Base-by-base conservation (phyloP, 2,329 filamentous ascomycete genomes). In the Emergomyces africanus region DNA sequence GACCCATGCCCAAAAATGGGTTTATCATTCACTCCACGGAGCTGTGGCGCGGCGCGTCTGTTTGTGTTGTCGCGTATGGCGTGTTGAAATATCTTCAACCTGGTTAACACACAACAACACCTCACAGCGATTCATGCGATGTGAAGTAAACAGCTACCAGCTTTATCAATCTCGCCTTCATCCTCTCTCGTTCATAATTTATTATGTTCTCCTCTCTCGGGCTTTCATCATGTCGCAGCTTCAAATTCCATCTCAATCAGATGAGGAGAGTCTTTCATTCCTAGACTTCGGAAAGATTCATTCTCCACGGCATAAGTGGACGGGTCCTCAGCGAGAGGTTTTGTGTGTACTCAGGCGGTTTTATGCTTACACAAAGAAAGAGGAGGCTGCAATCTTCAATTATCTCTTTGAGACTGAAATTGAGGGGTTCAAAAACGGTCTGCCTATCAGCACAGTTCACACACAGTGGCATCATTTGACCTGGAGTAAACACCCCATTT, bases 301-400 rank as follows among this genome's bases (percentile, higher is more conserved):
- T 9, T 9, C 3, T 3, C 57, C n/a, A 2, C 56, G 58, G 14
- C 55, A 61, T 41, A 39, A 28, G 4, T 64, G 62, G 61, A 59
- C 53, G n/a, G 41, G 51, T 18, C 20, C 15, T 20, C 51, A 62
- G 50, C 50, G 56, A 20, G 23, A 41, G 14, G 41, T 58, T 8
- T 30, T 62, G 2, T 62, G 59, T 49, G 42, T 64, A 9, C 15
- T 62, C 2, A 30, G 30, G 25, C 57, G 42, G 6, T 56, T 54
- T 51, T 64, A 59, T 42, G 10, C 14, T n/a, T 46, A 50, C 23
- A n/a, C 54, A n/a, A 15, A n/a, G n/a, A 48, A 28, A 9, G 59
- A 58, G 0, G 68, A 65, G 8, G 50, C 57, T 23, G 50, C 37
- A 1, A 62, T 73, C 0, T 73, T 74, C 33, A 71, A 67, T 12